Evolutionary conservation across 805 yeast species (phyloP).

Genomic region (Candida xiaguanensis): DNA sequence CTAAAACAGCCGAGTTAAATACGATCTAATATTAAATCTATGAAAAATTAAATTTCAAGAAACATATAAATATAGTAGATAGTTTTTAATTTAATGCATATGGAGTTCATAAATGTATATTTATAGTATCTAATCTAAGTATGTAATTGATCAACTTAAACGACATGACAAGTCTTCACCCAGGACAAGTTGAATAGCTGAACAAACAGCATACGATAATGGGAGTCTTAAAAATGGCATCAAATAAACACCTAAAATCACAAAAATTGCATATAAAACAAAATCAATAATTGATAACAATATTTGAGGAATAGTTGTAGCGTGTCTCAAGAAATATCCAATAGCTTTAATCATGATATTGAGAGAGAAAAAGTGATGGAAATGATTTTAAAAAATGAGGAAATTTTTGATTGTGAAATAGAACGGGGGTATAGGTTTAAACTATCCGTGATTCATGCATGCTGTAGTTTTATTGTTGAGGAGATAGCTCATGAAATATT

Average conservation of each 20-base stretch:
- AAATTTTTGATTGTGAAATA: too few relatives aligned
- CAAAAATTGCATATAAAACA: neutral
- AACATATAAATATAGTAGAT: too few relatives aligned
- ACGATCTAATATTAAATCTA: too few relatives aligned
- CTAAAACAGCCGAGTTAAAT: too few relatives aligned
- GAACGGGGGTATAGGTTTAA: too few relatives aligned
- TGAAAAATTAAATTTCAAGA: too few relatives aligned
- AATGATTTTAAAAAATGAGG: neutral
- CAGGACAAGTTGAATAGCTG: neutral
- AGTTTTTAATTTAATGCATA: too few relatives aligned
- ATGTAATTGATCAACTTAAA: neutral
- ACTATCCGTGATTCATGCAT: too few relatives aligned
- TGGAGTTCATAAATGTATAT: too few relatives aligned
- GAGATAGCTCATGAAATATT: too few relatives aligned
- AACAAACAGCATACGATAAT: neutral
- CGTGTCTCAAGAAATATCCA: neutral
- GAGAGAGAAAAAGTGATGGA: neutral
- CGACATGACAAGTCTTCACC: constrained; percentile 1
- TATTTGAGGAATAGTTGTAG: neutral
- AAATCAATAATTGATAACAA: neutral
- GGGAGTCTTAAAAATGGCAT: constrained; percentile 3
- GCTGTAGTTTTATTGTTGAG: too few relatives aligned
- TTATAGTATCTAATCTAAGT: neutral
- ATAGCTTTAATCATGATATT: neutral
- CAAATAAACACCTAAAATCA: neutral